phyloP scores from a whole-genome alignment of 139 green algal genomes.

The Coelastrella sp. region DNA sequence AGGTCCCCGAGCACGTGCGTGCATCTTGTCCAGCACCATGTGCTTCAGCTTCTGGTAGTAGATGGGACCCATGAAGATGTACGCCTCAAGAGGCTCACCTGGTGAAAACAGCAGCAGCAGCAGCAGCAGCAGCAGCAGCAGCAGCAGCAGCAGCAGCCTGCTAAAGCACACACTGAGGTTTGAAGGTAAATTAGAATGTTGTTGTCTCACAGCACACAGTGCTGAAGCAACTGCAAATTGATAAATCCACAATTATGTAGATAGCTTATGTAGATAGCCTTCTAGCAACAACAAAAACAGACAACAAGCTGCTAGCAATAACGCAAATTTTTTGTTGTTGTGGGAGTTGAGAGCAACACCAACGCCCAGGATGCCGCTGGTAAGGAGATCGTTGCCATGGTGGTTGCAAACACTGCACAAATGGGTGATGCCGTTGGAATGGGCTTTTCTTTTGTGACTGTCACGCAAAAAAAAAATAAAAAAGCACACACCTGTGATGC shows the following conservation, averaged over 20 bases:
- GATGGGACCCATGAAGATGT: constrained; percentile 99
- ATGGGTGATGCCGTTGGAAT: no score
- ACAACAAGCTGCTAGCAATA: neutral
- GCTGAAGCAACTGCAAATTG: neutral
- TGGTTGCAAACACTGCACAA: no score
- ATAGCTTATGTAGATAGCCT: no score
- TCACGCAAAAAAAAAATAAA: no score
- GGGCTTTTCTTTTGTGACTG: no score
- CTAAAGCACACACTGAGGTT: constrained; percentile 46
- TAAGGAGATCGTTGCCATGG: constrained; percentile 92
- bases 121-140: neutral
- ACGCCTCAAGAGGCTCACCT: constrained; percentile 94
- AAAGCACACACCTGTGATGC: constrained; percentile 92
- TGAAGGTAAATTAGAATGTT: neutral
- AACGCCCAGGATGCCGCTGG: constrained; percentile 90
- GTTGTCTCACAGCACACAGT: neutral
- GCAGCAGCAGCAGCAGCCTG: neutral
- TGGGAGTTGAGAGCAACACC: neutral
- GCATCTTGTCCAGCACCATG: constrained; percentile 99
- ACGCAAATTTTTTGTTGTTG: neutral
- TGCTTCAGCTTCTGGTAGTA: constrained; percentile 99
- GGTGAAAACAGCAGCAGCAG: neutral
- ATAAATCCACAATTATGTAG: no score
- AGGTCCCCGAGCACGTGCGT: constrained; percentile 87
- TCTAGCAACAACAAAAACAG: neutral